Conservation (phyloP, 106 monocot genomes). For the Xerophyta viscosa region DNA sequence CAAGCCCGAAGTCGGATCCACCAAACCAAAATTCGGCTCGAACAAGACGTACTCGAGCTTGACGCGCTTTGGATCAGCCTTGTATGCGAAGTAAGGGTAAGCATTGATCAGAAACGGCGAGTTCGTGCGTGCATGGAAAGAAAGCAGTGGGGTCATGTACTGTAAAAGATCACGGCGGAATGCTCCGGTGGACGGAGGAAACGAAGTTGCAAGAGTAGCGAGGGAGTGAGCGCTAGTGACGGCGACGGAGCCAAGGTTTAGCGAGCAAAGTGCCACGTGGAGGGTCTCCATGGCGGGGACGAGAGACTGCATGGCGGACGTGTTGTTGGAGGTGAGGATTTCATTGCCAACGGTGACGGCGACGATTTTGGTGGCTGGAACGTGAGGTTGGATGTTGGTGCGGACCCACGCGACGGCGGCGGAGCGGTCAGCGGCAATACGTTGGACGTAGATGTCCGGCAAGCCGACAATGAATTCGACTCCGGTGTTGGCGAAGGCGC, state of each 20-base stretch:
- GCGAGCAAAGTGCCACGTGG: neutral
- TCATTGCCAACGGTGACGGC: constrained; percentile 27
- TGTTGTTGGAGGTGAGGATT: constrained; percentile 16
- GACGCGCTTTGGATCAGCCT: constrained; percentile 3
- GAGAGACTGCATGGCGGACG: constrained; percentile 6
- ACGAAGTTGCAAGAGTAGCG: neutral
- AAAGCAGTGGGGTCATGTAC: neutral
- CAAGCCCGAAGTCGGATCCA: neutral
- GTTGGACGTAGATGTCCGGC: constrained; percentile 14
- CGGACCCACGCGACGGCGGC: constrained; percentile 14
- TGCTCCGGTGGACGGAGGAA: neutral
- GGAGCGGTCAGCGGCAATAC: constrained; percentile 3
- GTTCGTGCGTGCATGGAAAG: neutral
- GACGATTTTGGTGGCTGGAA: constrained; percentile 14
- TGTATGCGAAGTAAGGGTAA: constrained; percentile 10
- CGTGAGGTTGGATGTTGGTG: constrained; percentile 15
- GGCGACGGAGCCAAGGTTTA: neutral
- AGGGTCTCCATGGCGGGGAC: constrained; percentile 19
- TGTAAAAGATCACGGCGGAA: constrained; percentile 6
- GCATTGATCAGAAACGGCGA: constrained; percentile 13
- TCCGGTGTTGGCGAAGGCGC: constrained; percentile 10
- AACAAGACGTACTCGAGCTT: constrained; percentile 7
- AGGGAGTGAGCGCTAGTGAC: constrained; percentile 7
- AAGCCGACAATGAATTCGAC: constrained; percentile 21
- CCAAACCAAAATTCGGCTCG: constrained; percentile 4